These are phyloP conservation scores for Penicillium paxilli DNA, from an alignment of 495 filamentous ascomycete species.

Conservation along the genomic window DNA sequence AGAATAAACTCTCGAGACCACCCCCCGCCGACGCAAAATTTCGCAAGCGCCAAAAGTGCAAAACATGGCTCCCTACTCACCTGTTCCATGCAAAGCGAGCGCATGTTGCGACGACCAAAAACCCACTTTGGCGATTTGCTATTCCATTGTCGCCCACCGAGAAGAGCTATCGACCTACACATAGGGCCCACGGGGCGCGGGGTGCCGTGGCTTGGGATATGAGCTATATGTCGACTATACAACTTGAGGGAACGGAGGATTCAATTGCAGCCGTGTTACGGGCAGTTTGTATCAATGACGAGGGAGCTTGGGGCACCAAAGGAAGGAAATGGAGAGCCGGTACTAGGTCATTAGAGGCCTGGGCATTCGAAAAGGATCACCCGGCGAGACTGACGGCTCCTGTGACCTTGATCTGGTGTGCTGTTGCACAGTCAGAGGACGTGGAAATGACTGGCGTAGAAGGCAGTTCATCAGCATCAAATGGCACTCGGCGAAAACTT, in stretches of 20 bases:
- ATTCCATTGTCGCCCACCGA: conserved; percentile 80
- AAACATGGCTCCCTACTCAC: conserved; percentile 95
- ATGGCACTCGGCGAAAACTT: conserved; percentile 55
- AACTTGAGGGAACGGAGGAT: conserved; percentile 65
- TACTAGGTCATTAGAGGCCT: conserved; percentile 65
- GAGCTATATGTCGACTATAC: conserved; percentile 90
- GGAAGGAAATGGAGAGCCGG: conserved; percentile 77
- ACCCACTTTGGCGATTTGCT: conserved; percentile 86
- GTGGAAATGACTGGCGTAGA: conserved; percentile 35
- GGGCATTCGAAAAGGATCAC: conserved; percentile 60
- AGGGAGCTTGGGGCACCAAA: conserved; percentile 57
- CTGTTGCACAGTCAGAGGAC: conserved; percentile 28
- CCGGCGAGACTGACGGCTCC: conserved; percentile 66
- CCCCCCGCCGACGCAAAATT: conserved; percentile 68
- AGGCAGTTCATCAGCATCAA: conserved; percentile 20
- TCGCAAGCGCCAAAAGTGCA: conserved; percentile 80
- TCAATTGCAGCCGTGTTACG: conserved; percentile 66
- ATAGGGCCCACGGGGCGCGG: conserved; percentile 71
- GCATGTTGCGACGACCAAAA: conserved; percentile 73
- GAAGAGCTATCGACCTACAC: conserved; percentile 85
- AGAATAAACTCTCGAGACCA: conserved; percentile 66
- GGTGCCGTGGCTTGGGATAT: conserved; percentile 85
- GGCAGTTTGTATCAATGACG: conserved; percentile 55
- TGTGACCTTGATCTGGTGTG: conserved; percentile 71
- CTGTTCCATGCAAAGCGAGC: conserved; percentile 92